Evolutionary conservation across 2,329 filamentous ascomycete genomes (phyloP), one percentile per base, ranked within the genome.

Genomic region (Hypoxylon sp.): DNA sequence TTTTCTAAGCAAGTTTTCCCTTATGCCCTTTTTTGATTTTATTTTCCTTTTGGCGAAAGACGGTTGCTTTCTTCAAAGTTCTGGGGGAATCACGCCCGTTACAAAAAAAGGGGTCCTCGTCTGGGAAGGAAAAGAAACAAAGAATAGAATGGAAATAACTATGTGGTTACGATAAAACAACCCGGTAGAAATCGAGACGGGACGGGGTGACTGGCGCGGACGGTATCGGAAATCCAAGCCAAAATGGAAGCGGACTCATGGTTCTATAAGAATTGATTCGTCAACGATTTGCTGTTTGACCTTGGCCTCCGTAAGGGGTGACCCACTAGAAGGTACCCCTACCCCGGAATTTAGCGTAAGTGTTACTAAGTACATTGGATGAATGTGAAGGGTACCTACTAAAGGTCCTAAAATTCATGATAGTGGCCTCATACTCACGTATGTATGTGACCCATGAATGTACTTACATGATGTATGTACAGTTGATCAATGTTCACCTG

Each of bases 251-350:
- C 25, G 50, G 43, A 32, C 10, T 28, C 23, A 17, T 11, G 45
- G 14, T 46, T 61, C 36, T 61, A 53, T 66, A 63, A 55, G 32
- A 61, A 64, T 60, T 70, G 69, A 70, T 72, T 72, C 64, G 69
- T 68, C 48, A 61, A 66, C 53, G 65, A 72, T 43, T 61, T 57
- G 45, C 23, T 23, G 11, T 51, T 57, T 59, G 49, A 56, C 30
- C 38, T 43, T 60, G 56, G 21, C 14, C 38, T 53, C 28, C 53
- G 41, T 56, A 63, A 66, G 67, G 57, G 50, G 50, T 19, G 59
- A 60, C 43, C 65, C 65, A 68, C 65, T 43, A 14, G 3, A 17
- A 48, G 25, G 56, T 23, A 46, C 63, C 65, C 38, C 36, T 60
- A 66, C 68, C 68, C 70, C 66, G 62, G 63, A 60, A 68, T 70